Evolutionary conservation across 768 basidiomycete species (phyloP).

Genomic region (Mycena floridula): DNA sequence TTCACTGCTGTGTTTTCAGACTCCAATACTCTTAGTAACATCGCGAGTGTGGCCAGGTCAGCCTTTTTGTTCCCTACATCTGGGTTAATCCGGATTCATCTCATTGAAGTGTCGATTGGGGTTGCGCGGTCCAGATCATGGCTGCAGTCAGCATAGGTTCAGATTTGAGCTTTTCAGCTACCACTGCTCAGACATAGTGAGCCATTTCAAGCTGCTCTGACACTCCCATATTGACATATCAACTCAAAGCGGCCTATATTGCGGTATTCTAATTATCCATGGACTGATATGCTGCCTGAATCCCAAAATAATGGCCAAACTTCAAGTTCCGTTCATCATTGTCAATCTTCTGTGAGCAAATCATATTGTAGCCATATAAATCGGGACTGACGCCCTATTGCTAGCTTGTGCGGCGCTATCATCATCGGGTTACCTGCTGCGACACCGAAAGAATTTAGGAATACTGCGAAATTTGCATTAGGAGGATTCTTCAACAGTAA

Average conservation of each 20-base stretch:
- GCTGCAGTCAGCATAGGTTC: constrained; percentile 32
- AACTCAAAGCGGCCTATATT: constrained; percentile 49
- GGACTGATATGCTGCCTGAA: no score
- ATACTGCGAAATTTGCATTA: constrained; percentile 28
- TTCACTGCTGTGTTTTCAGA: no score
- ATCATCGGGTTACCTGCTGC: constrained; percentile 34
- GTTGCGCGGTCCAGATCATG: constrained; percentile 42
- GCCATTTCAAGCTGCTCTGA: no score
- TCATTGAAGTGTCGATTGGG: constrained; percentile 35
- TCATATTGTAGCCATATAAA: no score
- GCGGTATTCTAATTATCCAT: constrained; percentile 41
- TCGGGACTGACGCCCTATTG: no score
- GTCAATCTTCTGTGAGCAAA: no score
- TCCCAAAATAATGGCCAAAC: no score
- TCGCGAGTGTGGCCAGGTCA: no score
- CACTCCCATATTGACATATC: no score
- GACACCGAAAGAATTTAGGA: constrained; percentile 27
- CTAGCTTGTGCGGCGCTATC: constrained; percentile 20
- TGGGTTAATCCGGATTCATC: constrained; percentile 1
- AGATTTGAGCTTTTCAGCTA: constrained; percentile 15
- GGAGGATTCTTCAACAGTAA: constrained; percentile 28
- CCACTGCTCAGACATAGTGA: constrained; percentile 19
- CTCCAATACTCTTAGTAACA: no score
- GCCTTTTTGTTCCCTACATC: no score
- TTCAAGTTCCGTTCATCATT: no score